phyloP scores from a whole-genome alignment of 352 stramenopile species.

The Globisporangium orthogonon region DNA sequence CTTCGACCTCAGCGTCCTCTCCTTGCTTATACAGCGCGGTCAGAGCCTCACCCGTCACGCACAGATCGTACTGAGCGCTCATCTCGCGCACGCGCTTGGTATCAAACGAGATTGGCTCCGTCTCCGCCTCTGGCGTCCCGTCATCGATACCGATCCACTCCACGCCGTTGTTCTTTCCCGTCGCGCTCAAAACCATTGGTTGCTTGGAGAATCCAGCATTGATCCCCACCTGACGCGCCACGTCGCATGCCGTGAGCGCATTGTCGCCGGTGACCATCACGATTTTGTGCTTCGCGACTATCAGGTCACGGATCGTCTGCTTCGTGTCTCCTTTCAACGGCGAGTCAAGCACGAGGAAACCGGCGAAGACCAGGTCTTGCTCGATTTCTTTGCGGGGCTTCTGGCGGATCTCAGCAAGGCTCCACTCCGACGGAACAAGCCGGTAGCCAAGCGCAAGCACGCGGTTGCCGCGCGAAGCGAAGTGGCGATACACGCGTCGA shows the following conservation, averaged over 20 bases:
- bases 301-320: conserved; percentile 79
- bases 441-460: conserved; percentile 89
- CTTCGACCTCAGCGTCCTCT: conserved; percentile 11
- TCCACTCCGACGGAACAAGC: conserved; percentile 25
- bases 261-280: conserved; percentile 96
- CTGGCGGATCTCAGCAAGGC: conserved; percentile 16
- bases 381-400: conserved; percentile 63
- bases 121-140: conserved; percentile 9
- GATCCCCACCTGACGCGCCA: conserved; percentile 87
- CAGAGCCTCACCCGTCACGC: conserved; percentile 33
- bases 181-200: conserved; percentile 19
- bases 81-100: conserved; percentile 10
- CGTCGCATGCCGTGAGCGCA: conserved; percentile 89
- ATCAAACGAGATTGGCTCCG: conserved; percentile 15
- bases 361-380: conserved; percentile 79
- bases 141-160: conserved; percentile 26
- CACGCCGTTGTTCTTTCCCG: conserved; percentile 3
- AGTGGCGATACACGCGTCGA: conserved; percentile 29
- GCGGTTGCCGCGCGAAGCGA: conserved; percentile 30
- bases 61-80: conserved; percentile 21
- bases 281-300: conserved; percentile 61
- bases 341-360: conserved; percentile 92
- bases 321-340: conserved; percentile 90
- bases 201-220: conserved; percentile 15
- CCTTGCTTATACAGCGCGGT: conserved; percentile 9